Percentiles rank a stretch among this genome's conserved stretches.
These are phyloP conservation scores for Gossypium ekmanianum DNA, from an alignment of 345 rosid genomes.

Conservation along the genomic window DNA sequence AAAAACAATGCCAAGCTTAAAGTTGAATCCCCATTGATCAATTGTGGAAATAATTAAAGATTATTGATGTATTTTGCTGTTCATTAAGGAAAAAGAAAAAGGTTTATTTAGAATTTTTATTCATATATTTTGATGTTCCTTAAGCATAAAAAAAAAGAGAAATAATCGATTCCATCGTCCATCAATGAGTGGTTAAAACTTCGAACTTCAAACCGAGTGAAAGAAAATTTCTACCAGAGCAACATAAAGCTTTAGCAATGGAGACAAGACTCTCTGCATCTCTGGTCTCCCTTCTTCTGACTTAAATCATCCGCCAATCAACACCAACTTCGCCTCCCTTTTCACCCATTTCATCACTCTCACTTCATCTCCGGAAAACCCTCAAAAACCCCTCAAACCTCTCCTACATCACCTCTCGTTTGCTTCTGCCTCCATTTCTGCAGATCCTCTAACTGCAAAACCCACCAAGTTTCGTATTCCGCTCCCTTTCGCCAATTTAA, in stretches of 20 bases:
- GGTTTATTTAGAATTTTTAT: too few relatives aligned
- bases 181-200: background rate
- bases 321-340: slow-evolving; percentile 21
- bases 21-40: too few relatives aligned
- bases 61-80: too few relatives aligned
- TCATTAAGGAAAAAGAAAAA: too few relatives aligned
- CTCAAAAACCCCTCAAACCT: background rate
- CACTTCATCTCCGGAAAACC: background rate
- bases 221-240: background rate
- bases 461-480: background rate
- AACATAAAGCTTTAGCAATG: slow-evolving; percentile 24
- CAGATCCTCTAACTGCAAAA: background rate
- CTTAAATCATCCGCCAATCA: slow-evolving; percentile 20
- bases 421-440: background rate
- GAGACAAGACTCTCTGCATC: slow-evolving; percentile 43
- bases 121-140: too few relatives aligned
- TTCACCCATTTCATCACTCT: slow-evolving; percentile 31
- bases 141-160: too few relatives aligned
- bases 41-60: too few relatives aligned
- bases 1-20: too few relatives aligned
- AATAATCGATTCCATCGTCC: background rate
- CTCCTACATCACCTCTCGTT: background rate
- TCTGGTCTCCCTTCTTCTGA: slow-evolving; percentile 27
- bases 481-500: slow-evolving; percentile 44
- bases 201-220: background rate